These are phyloP conservation scores for Isoetes engelmannii DNA, from an alignment of 83 land plant genomes.

Conservation along the genomic window DNA sequence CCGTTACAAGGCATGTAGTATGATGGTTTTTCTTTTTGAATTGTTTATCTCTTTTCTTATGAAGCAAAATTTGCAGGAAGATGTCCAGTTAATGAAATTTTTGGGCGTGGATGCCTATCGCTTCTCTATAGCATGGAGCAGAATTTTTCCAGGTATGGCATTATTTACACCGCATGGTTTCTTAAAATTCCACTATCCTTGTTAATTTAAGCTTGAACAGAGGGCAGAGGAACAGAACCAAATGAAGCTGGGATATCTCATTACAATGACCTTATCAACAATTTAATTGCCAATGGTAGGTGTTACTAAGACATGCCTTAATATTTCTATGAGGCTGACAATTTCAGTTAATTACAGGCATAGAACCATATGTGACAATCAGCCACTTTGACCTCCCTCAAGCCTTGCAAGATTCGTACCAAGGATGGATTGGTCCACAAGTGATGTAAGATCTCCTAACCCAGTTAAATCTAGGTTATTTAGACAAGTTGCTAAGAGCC, in stretches of 20 bases:
- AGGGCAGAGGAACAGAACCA: background rate
- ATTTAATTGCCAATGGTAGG: constrained; percentile 2
- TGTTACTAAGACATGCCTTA: background rate
- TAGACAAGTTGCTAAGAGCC: background rate
- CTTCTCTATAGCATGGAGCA: constrained; percentile 10
- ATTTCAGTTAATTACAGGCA: background rate
- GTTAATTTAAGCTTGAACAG: background rate
- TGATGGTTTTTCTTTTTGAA: background rate
- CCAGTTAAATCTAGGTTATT: background rate
- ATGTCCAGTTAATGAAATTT: background rate
- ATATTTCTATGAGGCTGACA: background rate
- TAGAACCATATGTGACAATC: constrained; percentile 12
- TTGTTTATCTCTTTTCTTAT: background rate
- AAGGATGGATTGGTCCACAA: constrained; percentile 15
- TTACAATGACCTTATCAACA: constrained; percentile 9
- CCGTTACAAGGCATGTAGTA: background rate
- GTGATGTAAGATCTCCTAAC: constrained; percentile 8
- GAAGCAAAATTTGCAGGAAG: constrained; percentile 7
- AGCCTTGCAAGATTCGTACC: constrained; percentile 18
- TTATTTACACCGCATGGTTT: background rate
- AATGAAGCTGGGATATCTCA: background rate
- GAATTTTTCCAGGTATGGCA: constrained; percentile 7
- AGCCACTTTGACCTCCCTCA: constrained; percentile 22
- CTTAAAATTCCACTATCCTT: background rate
- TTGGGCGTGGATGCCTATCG: constrained; percentile 18